Evolutionary conservation across 1,284 basidiomycete genomes (phyloP).

Genomic region (Erythrobasidium hasegawianum): DNA sequence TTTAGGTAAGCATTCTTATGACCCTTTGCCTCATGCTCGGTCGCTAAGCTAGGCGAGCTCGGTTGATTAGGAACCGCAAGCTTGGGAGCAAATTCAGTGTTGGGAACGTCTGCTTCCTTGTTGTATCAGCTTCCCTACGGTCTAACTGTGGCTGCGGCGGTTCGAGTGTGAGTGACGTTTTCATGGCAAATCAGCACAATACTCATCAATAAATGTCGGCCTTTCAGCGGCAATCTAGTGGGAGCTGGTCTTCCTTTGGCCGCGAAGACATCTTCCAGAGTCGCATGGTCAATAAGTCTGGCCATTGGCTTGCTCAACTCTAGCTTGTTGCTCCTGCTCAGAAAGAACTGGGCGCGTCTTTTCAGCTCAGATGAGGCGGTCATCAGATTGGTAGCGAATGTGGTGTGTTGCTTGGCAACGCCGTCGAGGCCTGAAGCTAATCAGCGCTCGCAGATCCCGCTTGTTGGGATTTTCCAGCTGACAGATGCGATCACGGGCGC

Average conservation of each 20-base stretch:
- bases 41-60: no score
- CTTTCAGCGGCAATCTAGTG: constrained; percentile 45
- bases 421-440: no score
- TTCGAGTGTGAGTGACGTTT: constrained; percentile 43
- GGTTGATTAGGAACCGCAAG: constrained; percentile 50
- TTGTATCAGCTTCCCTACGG: constrained; percentile 50
- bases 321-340: constrained; percentile 47
- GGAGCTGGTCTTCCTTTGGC: constrained; percentile 48
- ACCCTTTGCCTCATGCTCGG: no score
- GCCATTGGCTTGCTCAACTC: constrained; percentile 48
- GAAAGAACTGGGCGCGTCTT: constrained; percentile 47
- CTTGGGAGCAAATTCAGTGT: constrained; percentile 56
- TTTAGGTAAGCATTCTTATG: constrained; percentile 51
- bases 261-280: constrained; percentile 47
- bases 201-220: no score
- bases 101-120: constrained; percentile 43
- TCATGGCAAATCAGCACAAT: no score
- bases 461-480: constrained; percentile 50
- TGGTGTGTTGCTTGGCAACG: constrained; percentile 40
- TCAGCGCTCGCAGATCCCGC: constrained; percentile 9
- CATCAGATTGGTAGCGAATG: constrained; percentile 47
- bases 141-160: constrained; percentile 49
- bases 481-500: constrained; percentile 50
- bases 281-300: constrained; percentile 46
- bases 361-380: constrained; percentile 49